phyloP scores from a whole-genome alignment of 257 asterid genomes.

The Solanum phureja region DNA sequence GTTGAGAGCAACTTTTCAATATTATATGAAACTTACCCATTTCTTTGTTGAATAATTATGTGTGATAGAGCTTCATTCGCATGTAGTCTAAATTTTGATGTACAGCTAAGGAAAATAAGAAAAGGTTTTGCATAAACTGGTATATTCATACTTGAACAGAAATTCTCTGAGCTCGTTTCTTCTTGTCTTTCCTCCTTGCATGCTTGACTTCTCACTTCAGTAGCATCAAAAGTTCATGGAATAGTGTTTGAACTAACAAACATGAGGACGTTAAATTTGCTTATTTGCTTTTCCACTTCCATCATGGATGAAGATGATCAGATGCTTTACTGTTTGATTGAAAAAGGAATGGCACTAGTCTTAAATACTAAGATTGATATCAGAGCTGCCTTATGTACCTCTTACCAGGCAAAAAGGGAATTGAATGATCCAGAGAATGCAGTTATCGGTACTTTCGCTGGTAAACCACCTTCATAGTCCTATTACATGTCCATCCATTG shows the following conservation, averaged over 20 bases:
- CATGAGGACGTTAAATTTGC: not conserved
- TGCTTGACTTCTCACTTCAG: not conserved
- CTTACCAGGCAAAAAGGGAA: slow-evolving; percentile 80
- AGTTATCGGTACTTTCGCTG: slow-evolving; percentile 88
- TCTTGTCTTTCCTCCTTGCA: not conserved
- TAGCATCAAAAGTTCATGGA: not conserved
- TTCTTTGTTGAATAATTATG: not conserved
- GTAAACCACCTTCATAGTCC: slow-evolving; percentile 24
- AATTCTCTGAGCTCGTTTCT: not conserved
- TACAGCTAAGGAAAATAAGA: not conserved
- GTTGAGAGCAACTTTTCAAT: not conserved
- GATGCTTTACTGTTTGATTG: not conserved
- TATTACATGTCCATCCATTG: not conserved
- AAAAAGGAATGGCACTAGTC: not conserved
- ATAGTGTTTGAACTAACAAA: not conserved
- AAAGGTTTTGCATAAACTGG: not conserved
- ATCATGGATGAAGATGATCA: not conserved
- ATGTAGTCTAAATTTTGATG: not conserved
- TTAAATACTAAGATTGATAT: not conserved
- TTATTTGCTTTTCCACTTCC: not conserved
- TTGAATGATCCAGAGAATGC: slow-evolving; percentile 91
- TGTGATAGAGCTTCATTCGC: not conserved
- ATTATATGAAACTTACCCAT: not conserved
- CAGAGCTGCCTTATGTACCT: slow-evolving; percentile 2
- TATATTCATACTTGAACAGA: not conserved